Percentiles rank a stretch among this genome's conserved stretches.
These are phyloP conservation scores for Apiotrichum akiyoshidainum DNA, from an alignment of 1,284 basidiomycete genomes.

Conservation along the genomic window DNA sequence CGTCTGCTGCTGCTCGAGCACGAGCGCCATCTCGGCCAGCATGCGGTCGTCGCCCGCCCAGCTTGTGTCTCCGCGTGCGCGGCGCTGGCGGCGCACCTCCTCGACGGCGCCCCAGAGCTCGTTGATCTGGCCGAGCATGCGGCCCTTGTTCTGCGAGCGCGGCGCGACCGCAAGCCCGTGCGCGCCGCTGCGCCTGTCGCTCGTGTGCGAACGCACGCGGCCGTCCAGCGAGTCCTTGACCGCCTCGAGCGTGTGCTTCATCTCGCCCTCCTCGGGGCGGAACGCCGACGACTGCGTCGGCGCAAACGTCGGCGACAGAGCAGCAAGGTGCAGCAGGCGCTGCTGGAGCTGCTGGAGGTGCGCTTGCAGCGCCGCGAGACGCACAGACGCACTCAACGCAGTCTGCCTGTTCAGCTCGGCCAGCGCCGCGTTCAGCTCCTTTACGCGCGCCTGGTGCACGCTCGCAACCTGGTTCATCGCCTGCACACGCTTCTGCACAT, in stretches of 20 bases:
- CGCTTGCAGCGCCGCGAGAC: slow-evolving; percentile 63
- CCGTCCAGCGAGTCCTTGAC: slow-evolving; percentile 69
- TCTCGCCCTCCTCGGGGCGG: slow-evolving; percentile 73
- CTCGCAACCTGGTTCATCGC: slow-evolving; percentile 69
- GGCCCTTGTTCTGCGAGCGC: slow-evolving; percentile 48
- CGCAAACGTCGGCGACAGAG: slow-evolving; percentile 74
- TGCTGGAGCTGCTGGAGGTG: slow-evolving; percentile 71
- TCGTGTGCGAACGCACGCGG: slow-evolving; percentile 33
- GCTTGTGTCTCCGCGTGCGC: slow-evolving; percentile 53
- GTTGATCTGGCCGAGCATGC: slow-evolving; percentile 62
- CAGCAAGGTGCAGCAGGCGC: slow-evolving; percentile 67
- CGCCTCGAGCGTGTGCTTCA: slow-evolving; percentile 66
- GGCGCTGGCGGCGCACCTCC: slow-evolving; percentile 57
- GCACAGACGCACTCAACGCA: slow-evolving; percentile 65
- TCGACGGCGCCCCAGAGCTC: slow-evolving; percentile 83
- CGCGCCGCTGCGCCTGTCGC: slow-evolving; percentile 6
- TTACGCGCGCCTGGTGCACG: slow-evolving; percentile 68
- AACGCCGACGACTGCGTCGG: slow-evolving; percentile 73
- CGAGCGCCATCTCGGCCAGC: slow-evolving; percentile 70
- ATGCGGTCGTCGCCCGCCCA: slow-evolving; percentile 85
- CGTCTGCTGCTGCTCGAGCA: slow-evolving; percentile 71
- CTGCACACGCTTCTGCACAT: slow-evolving; percentile 73
- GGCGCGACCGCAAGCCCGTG: slow-evolving; percentile 19
- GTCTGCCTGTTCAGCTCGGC: slow-evolving; percentile 64
- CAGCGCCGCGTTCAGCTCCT: slow-evolving; percentile 67